Conservation (phyloP, 257 asterid genomes). For the Nicotiana undulata region DNA sequence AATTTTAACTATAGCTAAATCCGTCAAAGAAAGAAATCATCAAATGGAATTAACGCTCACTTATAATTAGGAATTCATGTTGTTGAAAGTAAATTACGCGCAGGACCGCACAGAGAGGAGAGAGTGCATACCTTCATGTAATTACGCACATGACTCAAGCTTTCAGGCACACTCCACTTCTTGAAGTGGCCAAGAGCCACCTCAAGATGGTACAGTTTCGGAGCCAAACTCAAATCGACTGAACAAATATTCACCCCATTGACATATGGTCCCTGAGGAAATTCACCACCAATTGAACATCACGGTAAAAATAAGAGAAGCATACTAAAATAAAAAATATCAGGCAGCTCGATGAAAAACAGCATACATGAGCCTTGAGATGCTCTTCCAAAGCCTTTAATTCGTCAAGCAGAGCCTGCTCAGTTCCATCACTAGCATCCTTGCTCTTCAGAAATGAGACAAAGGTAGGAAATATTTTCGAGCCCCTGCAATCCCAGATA, state of each 20-base stretch:
- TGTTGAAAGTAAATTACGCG: too few species aligned
- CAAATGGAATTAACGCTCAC: too few species aligned
- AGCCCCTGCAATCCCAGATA: conserved; percentile 36
- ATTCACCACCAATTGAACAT: not conserved
- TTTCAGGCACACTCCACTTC: conserved; percentile 61
- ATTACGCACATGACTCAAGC: conserved; percentile 46
- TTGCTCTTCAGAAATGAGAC: conserved; percentile 69
- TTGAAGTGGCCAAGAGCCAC: conserved; percentile 70
- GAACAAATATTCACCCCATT: conserved; percentile 55
- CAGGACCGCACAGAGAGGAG: not conserved
- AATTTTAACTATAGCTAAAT: too few species aligned
- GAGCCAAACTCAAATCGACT: conserved; percentile 70
- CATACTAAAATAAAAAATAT: not conserved
- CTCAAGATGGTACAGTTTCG: conserved; percentile 64
- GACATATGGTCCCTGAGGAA: conserved; percentile 53
- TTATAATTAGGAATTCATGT: too few species aligned
- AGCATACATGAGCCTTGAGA: conserved; percentile 51
- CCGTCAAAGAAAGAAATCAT: too few species aligned
- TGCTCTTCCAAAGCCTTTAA: conserved; percentile 69
- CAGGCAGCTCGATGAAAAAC: not conserved
- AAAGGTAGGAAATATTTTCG: conserved; percentile 56
- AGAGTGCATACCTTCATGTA: conserved; percentile 44
- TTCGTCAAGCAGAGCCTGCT: conserved; percentile 58
- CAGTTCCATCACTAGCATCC: conserved; percentile 66
- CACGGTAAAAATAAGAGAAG: not conserved